Evolutionary conservation across 2,329 filamentous ascomycete genomes (phyloP).

Genomic region (Knoxdaviesia proteae): DNA sequence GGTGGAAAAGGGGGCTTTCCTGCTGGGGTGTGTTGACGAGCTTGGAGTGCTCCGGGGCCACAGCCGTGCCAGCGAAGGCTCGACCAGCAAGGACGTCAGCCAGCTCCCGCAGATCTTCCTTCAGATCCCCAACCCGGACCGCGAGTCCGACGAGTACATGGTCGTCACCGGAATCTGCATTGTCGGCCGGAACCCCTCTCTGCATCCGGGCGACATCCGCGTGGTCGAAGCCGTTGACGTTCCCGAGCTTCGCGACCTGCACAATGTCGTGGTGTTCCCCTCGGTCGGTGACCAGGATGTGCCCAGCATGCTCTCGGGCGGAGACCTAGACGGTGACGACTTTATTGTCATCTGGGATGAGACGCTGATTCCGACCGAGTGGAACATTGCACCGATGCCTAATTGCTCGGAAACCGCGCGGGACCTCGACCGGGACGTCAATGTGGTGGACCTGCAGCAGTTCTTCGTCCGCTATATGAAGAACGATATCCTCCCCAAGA

Average conservation of each 20-base stretch:
- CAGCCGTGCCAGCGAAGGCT: slow-evolving; percentile 22
- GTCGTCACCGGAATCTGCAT: slow-evolving; percentile 64
- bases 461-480: slow-evolving; percentile 93
- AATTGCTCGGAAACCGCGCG: slow-evolving; percentile 39
- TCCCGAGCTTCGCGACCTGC: slow-evolving; percentile 51
- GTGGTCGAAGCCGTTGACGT: slow-evolving; percentile 69
- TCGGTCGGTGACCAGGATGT: slow-evolving; percentile 66
- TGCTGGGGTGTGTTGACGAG: slow-evolving; percentile 80
- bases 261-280: slow-evolving; percentile 74
- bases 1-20: slow-evolving; percentile 64
- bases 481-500: slow-evolving; percentile 59
- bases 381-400: slow-evolving; percentile 62
- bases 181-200: slow-evolving; percentile 76
- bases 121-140: slow-evolving; percentile 44
- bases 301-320: slow-evolving; percentile 86
- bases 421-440: slow-evolving; percentile 39
- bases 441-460: slow-evolving; percentile 49
- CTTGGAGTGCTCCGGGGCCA: slow-evolving; percentile 56
- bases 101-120: slow-evolving; percentile 72
- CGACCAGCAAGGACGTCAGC: slow-evolving; percentile 20
- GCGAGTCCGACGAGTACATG: slow-evolving; percentile 34
- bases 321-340: slow-evolving; percentile 89
- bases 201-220: slow-evolving; percentile 82
- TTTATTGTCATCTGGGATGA: slow-evolving; percentile 87
- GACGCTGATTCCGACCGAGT: slow-evolving; percentile 44